Evolutionary conservation across 768 basidiomycete species (phyloP), one percentile per base, ranked within the genome.

Genomic region (Albatrellus ellisii): DNA sequence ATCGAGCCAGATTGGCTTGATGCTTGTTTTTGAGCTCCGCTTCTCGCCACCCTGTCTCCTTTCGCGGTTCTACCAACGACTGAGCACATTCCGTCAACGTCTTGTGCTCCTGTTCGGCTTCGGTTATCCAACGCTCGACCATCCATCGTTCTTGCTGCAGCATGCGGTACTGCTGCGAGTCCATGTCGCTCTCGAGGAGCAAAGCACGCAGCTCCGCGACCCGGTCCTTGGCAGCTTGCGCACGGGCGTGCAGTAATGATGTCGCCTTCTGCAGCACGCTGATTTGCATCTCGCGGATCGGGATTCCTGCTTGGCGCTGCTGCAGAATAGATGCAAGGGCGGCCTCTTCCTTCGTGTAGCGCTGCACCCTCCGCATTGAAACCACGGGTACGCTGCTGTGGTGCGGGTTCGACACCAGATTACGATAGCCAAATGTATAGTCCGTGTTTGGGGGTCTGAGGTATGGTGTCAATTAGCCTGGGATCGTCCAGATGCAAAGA

Each of bases 81-180:
- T 22, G 15, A 5, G n/a, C 14, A 29, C 20, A 26, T 20, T n/a
- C 14, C 9, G 12, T 26, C 14, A 22, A 34, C 14, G 38, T 35
- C 31, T 26, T 24, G 4, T 26, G 42, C 22, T 36, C 15, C 4
- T 33, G 22, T 25, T 48, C 46, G 6, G 39, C 39, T 31, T 50
- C 33, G 4, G 43, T 26, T 17, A 50, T 37, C 48, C 48, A 50
- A 8, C 27, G 48, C 28, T 50, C 48, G 18, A 29, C 36, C 42
- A 50, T 39, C 48, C 48, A 50, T 18, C 48, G 38, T n/a, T 43
- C 36, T 31, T 22, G 48, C 25, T 48, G 48, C 10, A 42, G 22
- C 17, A 34, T 29, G 7, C 42, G 11, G 29, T 44, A 31, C 25
- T 39, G 28, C n/a, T 3, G 31, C 21, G 27, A 26, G 10, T 47